phyloP scores from a whole-genome alignment of 495 filamentous ascomycete species.

The Cryomyces minteri region DNA sequence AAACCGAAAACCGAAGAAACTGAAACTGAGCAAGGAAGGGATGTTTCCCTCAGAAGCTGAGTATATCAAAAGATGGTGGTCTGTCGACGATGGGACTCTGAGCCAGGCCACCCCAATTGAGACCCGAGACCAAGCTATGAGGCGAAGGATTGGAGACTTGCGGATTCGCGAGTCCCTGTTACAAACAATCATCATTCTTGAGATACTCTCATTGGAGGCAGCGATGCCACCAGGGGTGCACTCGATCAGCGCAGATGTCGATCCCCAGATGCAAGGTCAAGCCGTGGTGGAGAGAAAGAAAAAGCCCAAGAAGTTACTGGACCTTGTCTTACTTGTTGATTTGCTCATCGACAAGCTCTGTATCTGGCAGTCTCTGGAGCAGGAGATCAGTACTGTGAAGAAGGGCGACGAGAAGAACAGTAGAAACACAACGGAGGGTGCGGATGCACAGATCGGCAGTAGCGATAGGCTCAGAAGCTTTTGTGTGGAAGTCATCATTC shows the following conservation, averaged over 20 bases:
- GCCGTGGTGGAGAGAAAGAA: constrained; percentile 15
- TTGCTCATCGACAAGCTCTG: constrained; percentile 77
- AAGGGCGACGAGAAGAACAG: constrained; percentile 19
- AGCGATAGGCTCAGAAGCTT: constrained; percentile 51
- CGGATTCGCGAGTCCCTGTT: constrained; percentile 57
- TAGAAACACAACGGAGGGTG: constrained; percentile 19
- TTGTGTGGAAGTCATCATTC: constrained; percentile 81
- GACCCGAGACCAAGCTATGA: constrained; percentile 33
- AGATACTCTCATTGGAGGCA: constrained; percentile 52
- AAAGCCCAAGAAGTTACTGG: constrained; percentile 32
- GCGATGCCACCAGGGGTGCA: too few relatives aligned
- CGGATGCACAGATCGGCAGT: constrained; percentile 1
- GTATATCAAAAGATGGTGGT: constrained; percentile 71
- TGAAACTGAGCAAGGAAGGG: constrained; percentile 60
- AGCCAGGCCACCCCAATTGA: constrained; percentile 20
- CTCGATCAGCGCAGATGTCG: too few relatives aligned
- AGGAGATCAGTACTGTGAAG: constrained; percentile 30
- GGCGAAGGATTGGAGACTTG: constrained; percentile 41
- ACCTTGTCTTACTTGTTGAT: constrained; percentile 52
- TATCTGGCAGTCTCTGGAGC: constrained; percentile 82
- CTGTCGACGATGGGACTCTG: constrained; percentile 17
- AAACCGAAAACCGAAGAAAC: constrained; percentile 36
- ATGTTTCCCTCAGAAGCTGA: constrained; percentile 58
- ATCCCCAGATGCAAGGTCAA: neutral
- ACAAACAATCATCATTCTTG: constrained; percentile 79